A percentile compares a stretch with the other conserved stretches of the same genome.
Evolutionary conservation across 495 filamentous ascomycete genomes (phyloP).

Genomic region (Lasiosphaeria hispida): DNA sequence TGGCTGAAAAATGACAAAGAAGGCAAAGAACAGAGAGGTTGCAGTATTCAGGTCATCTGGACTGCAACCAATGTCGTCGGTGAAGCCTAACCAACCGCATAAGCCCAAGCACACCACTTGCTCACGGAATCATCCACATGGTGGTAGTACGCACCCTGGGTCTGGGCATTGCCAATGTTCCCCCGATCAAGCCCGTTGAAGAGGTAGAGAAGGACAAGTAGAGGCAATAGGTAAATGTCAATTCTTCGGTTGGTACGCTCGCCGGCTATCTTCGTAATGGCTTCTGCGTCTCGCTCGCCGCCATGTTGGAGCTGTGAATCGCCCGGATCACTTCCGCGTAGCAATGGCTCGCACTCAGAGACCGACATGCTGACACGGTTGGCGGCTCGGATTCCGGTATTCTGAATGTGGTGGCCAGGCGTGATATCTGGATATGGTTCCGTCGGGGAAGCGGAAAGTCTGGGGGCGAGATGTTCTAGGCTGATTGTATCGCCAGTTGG

Average conservation of each 20-base stretch:
- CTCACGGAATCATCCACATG: not conserved
- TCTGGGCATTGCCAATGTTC: conserved; percentile 47
- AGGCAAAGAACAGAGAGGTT: conserved; percentile 54
- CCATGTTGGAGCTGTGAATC: not conserved
- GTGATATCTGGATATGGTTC: too few relatives aligned
- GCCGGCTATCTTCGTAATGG: not conserved
- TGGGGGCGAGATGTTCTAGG: too few relatives aligned
- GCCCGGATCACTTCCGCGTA: not conserved
- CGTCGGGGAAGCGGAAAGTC: too few relatives aligned
- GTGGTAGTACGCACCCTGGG: conserved; percentile 30
- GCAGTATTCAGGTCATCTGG: conserved; percentile 53
- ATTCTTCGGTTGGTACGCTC: conserved; percentile 31
- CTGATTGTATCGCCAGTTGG: too few relatives aligned
- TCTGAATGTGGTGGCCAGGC: too few relatives aligned
- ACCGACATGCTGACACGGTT: too few relatives aligned
- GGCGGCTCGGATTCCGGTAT: too few relatives aligned
- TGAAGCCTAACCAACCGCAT: conserved; percentile 23
- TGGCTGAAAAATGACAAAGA: conserved; percentile 57
- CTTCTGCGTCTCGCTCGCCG: too few relatives aligned
- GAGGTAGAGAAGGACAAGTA: conserved; percentile 39
- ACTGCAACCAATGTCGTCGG: conserved; percentile 26
- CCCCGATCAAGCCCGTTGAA: conserved; percentile 42
- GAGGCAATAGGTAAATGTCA: conserved; percentile 35
- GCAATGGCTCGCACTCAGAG: not conserved
- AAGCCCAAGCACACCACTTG: not conserved